Evolutionary conservation across 2,329 filamentous ascomycete genomes (phyloP).

Genomic region (Davidsoniella virescens): DNA sequence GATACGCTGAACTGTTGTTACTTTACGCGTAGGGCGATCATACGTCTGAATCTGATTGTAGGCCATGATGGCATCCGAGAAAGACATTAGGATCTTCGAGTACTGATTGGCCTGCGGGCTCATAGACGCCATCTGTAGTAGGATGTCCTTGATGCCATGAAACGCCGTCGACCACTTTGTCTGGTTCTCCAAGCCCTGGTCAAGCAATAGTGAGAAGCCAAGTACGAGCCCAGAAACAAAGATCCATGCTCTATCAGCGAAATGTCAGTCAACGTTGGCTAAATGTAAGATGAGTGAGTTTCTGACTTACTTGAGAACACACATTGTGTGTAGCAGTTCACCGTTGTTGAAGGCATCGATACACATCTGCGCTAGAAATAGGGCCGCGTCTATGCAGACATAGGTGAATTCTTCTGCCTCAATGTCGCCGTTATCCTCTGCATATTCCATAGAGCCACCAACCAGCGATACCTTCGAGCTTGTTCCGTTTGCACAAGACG

Average conservation of each 20-base stretch:
- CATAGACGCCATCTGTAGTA: slow-evolving; percentile 29
- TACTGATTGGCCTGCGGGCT: slow-evolving; percentile 43
- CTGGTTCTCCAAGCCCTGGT: neutral
- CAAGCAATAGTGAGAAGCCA: slow-evolving; percentile 13
- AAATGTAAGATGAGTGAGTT: neutral
- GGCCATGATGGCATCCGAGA: slow-evolving; percentile 29
- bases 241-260: slow-evolving; percentile 11
- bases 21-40: neutral
- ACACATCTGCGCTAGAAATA: slow-evolving; percentile 33
- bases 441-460: neutral
- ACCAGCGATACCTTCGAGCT: slow-evolving; percentile 14
- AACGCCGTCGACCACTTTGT: slow-evolving; percentile 24
- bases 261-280: neutral
- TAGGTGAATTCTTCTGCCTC: slow-evolving; percentile 12
- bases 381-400: slow-evolving; percentile 32
- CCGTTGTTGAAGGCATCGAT: slow-evolving; percentile 24
- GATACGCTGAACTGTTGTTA: slow-evolving; percentile 8
- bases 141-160: slow-evolving; percentile 30
- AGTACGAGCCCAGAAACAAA: slow-evolving; percentile 14
- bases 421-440: no score
- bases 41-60: slow-evolving; percentile 19
- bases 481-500: slow-evolving; percentile 22
- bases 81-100: slow-evolving; percentile 33
- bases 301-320: slow-evolving; percentile 30
- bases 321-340: slow-evolving; percentile 32